Conservation (phyloP, 768 basidiomycete genomes). For the Xerocomellus intermedius region DNA sequence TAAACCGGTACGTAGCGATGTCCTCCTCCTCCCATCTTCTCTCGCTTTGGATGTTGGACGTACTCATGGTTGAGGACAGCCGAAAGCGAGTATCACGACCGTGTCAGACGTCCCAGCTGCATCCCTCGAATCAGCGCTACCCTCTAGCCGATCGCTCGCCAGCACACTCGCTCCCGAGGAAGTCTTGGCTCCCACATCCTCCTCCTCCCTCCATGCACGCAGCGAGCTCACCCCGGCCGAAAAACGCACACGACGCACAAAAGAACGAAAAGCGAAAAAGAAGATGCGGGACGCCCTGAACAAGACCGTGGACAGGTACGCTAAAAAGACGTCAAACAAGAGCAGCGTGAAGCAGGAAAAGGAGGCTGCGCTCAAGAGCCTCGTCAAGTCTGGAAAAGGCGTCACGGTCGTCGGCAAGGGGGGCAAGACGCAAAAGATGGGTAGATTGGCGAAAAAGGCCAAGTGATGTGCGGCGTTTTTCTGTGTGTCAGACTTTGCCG, state of each 20-base stretch:
- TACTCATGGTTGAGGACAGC: conserved; percentile 44
- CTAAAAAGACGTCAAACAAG: conserved; percentile 41
- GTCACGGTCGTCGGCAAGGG: conserved; percentile 85
- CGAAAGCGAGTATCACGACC: conserved; percentile 84
- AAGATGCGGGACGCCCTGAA: conserved; percentile 65
- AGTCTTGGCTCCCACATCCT: conserved; percentile 58
- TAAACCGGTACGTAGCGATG: conserved; percentile 85
- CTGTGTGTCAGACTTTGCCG: background rate
- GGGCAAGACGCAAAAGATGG: conserved; percentile 33
- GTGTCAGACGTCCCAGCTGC: conserved; percentile 80
- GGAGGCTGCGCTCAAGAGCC: conserved; percentile 72
- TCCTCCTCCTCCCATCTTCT: background rate
- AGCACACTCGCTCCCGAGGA: conserved; percentile 94
- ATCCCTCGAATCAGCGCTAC: conserved; percentile 86
- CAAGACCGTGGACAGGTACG: conserved; percentile 62
- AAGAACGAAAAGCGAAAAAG: conserved; percentile 68
- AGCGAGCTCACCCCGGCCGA: conserved; percentile 84
- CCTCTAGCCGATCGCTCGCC: conserved; percentile 69
- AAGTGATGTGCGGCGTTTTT: conserved; percentile 17
- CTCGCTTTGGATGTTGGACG: background rate
- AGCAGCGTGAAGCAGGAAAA: conserved; percentile 73
- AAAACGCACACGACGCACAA: conserved; percentile 69
- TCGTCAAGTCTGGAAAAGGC: conserved; percentile 83
- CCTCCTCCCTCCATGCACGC: conserved; percentile 56
- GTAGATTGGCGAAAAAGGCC: conserved; percentile 15